Percentiles rank a stretch among this genome's conserved stretches.
Conservation (phyloP, 2,329 filamentous ascomycete species). For the Colletotrichum sidae region DNA sequence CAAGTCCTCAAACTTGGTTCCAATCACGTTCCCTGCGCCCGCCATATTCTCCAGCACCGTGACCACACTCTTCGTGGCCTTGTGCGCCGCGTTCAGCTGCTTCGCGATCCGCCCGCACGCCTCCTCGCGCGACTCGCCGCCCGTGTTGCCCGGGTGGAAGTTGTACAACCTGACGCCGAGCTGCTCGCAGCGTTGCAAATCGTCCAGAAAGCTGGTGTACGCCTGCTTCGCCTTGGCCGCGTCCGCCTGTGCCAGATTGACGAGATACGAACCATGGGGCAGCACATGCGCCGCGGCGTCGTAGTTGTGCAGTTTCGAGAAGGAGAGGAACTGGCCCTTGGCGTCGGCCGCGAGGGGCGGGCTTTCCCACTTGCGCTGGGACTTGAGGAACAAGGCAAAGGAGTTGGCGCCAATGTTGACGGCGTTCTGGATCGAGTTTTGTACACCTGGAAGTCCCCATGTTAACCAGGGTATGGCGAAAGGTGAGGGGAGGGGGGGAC, state of each 20-base stretch:
- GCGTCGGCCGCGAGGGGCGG: constrained; percentile 79
- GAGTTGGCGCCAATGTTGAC: constrained; percentile 88
- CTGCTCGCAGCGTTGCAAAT: constrained; percentile 84
- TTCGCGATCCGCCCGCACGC: constrained; percentile 84
- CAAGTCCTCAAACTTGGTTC: constrained; percentile 86
- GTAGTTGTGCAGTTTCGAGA: constrained; percentile 77
- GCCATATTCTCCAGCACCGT: constrained; percentile 98
- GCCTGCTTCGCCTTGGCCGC: constrained; percentile 84
- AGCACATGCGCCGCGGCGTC: constrained; percentile 79
- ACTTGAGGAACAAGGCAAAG: constrained; percentile 95
- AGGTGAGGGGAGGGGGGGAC: constrained; percentile 38
- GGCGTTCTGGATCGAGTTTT: constrained; percentile 86
- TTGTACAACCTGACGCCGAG: constrained; percentile 95
- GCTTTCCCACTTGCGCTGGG: constrained; percentile 93
- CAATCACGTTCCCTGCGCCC: constrained; percentile 87
- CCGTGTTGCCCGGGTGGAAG: constrained; percentile 92
- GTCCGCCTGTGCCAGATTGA: constrained; percentile 92
- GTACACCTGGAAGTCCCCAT: constrained; percentile 71
- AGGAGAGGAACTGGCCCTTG: constrained; percentile 74
- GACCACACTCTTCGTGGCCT: constrained; percentile 79
- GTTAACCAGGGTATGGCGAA: neutral
- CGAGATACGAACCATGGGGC: constrained; percentile 95
- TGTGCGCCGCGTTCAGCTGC: constrained; percentile 85
- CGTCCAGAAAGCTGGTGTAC: constrained; percentile 87
- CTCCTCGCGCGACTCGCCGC: constrained; percentile 72